These are phyloP conservation scores for Talaromyces borbonicus DNA, from an alignment of 495 filamentous ascomycete genomes.

Conservation along the genomic window DNA sequence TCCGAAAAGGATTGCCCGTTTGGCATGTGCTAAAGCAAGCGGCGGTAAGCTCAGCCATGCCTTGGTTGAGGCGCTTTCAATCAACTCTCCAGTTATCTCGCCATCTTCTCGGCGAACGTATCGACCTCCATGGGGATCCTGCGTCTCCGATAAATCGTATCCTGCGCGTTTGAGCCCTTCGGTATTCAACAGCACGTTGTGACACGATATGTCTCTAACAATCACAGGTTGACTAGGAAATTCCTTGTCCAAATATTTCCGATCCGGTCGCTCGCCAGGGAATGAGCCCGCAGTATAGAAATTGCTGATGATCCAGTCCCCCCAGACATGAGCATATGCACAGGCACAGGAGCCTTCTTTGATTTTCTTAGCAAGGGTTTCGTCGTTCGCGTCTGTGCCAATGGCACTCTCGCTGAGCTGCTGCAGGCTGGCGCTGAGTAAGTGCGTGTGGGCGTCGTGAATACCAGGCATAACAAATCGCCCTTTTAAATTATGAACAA, in stretches of 20 bases:
- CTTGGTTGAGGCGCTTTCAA: slow-evolving; percentile 1
- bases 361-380: not conserved
- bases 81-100: slow-evolving; percentile 1
- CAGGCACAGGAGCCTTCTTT: slow-evolving; percentile 4
- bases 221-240: slow-evolving; percentile 1
- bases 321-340: slow-evolving; percentile 3
- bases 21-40: not conserved
- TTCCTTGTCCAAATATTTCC: not conserved
- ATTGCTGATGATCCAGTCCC: slow-evolving; percentile 6
- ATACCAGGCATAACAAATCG: slow-evolving; percentile 5
- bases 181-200: slow-evolving; percentile 3
- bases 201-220: not conserved
- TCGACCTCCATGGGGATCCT: not conserved
- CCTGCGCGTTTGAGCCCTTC: not conserved
- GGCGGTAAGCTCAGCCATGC: not conserved
- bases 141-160: not conserved
- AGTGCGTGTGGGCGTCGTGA: slow-evolving; percentile 4
- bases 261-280: too few species aligned
- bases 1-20: not conserved
- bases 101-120: slow-evolving; percentile 3
- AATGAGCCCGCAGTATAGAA: not conserved
- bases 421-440: not conserved
- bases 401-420: slow-evolving; percentile 2
- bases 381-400: not conserved
- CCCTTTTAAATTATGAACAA: not conserved